Conservation (phyloP, 2,329 filamentous ascomycete genomes). For the Penicillium glabrum region DNA sequence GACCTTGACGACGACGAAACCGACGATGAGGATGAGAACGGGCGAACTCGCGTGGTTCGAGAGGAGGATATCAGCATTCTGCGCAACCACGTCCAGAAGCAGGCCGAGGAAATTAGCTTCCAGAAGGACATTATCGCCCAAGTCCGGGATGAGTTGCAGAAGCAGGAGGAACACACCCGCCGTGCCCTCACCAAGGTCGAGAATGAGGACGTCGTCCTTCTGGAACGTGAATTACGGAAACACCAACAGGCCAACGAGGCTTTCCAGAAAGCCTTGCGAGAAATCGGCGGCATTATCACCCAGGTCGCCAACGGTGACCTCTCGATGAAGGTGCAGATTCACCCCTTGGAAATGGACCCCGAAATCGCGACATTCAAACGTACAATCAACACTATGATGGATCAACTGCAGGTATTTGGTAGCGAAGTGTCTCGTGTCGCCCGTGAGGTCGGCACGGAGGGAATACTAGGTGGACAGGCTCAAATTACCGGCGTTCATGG, state of each 20-base stretch:
- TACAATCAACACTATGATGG: slow-evolving; percentile 99
- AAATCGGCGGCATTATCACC: slow-evolving; percentile 96
- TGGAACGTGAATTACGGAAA: slow-evolving; percentile 93
- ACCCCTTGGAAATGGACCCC: slow-evolving; percentile 94
- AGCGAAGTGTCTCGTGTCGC: slow-evolving; percentile 94
- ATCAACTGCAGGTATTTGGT: slow-evolving; percentile 93
- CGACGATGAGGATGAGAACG: slow-evolving; percentile 51
- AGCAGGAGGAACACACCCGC: slow-evolving; percentile 83
- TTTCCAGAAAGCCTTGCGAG: slow-evolving; percentile 93
- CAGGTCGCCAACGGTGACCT: slow-evolving; percentile 93
- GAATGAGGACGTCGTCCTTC: slow-evolving; percentile 79
- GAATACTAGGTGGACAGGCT: slow-evolving; percentile 88
- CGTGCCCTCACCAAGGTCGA: slow-evolving; percentile 79
- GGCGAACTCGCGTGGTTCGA: slow-evolving; percentile 56
- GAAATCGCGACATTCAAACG: slow-evolving; percentile 98
- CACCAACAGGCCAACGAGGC: slow-evolving; percentile 98
- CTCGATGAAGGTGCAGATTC: slow-evolving; percentile 95
- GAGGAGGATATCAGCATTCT: slow-evolving; percentile 83
- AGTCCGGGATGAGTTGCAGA: slow-evolving; percentile 79
- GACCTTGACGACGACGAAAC: slow-evolving; percentile 36
- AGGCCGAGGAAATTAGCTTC: slow-evolving; percentile 86
- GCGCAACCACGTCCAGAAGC: slow-evolving; percentile 87
- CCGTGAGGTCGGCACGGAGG: slow-evolving; percentile 93
- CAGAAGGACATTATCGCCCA: slow-evolving; percentile 83
- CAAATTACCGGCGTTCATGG: slow-evolving; percentile 92